Evolutionary conservation across 2,329 filamentous ascomycete genomes (phyloP).

Genomic region (Hypoxylon sp.): DNA sequence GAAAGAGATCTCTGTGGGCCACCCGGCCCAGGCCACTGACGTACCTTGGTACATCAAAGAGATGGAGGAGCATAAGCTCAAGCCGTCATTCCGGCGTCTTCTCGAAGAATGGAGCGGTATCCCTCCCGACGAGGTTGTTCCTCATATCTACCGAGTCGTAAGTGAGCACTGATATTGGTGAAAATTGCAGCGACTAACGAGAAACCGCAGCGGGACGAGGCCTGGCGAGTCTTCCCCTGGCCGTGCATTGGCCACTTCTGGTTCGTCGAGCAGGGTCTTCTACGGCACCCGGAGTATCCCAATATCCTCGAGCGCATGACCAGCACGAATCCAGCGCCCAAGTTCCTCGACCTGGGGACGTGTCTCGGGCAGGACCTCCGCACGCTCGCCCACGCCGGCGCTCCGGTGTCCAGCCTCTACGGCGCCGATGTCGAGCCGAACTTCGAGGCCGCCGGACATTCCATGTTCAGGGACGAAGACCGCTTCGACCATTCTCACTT

Average conservation of each 20-base stretch:
- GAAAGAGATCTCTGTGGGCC: slow-evolving; percentile 9
- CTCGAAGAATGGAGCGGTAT: slow-evolving; percentile 24
- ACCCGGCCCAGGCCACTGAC: slow-evolving; percentile 4
- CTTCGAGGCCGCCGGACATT: slow-evolving; percentile 11
- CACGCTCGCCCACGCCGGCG: slow-evolving; percentile 17
- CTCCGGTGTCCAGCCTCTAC: slow-evolving; percentile 9
- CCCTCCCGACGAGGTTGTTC: slow-evolving; percentile 13
- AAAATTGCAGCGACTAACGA: slow-evolving; percentile 6
- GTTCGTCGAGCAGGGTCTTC: slow-evolving; percentile 28
- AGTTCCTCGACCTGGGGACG: slow-evolving; percentile 24
- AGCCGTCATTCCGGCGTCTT: slow-evolving; percentile 9
- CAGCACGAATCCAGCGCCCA: neutral
- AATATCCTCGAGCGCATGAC: slow-evolving; percentile 15
- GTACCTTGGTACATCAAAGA: slow-evolving; percentile 16
- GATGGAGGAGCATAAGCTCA: slow-evolving; percentile 22
- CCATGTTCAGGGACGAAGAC: slow-evolving; percentile 16
- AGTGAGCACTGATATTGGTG: neutral
- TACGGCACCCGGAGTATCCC: slow-evolving; percentile 21
- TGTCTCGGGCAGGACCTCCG: slow-evolving; percentile 25
- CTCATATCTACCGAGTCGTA: slow-evolving; percentile 17
- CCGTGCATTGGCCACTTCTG: slow-evolving; percentile 24
- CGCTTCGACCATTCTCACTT: slow-evolving; percentile 17
- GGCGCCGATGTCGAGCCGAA: slow-evolving; percentile 13
- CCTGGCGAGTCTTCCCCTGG: slow-evolving; percentile 25
- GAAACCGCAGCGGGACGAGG: slow-evolving; percentile 11